Conservation (phyloP, 2,329 filamentous ascomycete species). For the Talaromyces sp. region DNA sequence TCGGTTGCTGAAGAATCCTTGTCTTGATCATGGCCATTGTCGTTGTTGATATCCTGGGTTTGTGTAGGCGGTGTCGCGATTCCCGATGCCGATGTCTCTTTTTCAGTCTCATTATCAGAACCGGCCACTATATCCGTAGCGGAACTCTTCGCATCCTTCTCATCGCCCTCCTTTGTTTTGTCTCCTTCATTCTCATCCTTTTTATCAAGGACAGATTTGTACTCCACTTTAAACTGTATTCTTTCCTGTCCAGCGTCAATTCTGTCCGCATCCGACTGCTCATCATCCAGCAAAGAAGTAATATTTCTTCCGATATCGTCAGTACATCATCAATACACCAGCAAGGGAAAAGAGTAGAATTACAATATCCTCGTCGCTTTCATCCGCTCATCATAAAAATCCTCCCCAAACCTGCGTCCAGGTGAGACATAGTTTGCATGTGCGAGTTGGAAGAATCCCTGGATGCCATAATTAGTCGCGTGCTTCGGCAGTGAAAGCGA, state of each 20-base stretch:
- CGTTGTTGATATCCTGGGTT: conserved; percentile 12
- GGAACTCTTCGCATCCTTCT: not conserved
- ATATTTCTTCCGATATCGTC: conserved; percentile 1
- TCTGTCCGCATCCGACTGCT: not conserved
- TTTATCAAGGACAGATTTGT: conserved; percentile 2
- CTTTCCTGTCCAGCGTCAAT: not conserved
- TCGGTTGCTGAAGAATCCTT: not conserved
- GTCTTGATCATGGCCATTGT: not conserved
- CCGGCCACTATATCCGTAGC: not conserved
- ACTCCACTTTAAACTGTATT: conserved; percentile 4
- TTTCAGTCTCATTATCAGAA: not conserved
- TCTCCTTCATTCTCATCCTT: not conserved
- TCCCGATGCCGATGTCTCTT: not conserved
- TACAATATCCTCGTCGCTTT: conserved; percentile 45
- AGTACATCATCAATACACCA: not conserved
- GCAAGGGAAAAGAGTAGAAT: not conserved
- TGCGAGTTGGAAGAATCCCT: conserved; percentile 49
- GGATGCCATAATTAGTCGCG: conserved; percentile 14
- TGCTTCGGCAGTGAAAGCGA: not conserved
- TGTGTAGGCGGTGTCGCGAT: conserved; percentile 5
- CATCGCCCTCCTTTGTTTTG: conserved; percentile 19
- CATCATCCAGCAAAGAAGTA: not conserved
- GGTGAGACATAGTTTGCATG: conserved; percentile 48
- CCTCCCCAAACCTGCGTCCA: conserved; percentile 46
- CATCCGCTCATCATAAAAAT: conserved; percentile 52